phyloP scores from a whole-genome alignment of 1,139 yeast genomes.

The Yamadazyma aaseri region DNA sequence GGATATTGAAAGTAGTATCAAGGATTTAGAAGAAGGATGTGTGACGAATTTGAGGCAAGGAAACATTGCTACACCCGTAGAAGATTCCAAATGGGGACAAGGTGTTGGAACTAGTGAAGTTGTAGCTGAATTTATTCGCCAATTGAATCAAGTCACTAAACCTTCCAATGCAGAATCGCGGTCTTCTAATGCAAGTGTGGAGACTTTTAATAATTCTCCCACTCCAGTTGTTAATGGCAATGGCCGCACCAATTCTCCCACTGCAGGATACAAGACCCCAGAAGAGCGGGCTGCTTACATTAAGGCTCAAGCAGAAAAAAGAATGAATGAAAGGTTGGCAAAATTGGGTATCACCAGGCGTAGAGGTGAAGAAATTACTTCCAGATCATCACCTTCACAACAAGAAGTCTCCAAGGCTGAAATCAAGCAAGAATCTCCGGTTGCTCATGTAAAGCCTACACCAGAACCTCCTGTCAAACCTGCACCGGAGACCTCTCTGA shows the following conservation, averaged over 20 bases:
- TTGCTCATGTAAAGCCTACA: conserved; percentile 2
- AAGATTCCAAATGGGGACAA: conserved; percentile 76
- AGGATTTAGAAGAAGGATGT: conserved; percentile 67
- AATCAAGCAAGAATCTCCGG: conserved; percentile 5
- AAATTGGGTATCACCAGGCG: conserved; percentile 70
- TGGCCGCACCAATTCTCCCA: conserved; percentile 1
- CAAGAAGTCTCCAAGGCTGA: conserved; percentile 4
- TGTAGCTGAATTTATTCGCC: conserved; percentile 63
- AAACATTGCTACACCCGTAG: conserved; percentile 48
- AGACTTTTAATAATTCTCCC: conserved; percentile 15
- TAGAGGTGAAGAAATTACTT: conserved; percentile 14
- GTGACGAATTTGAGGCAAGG: conserved; percentile 39
- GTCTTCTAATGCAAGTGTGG: conserved; percentile 10
- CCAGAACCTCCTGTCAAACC: conserved; percentile 4
- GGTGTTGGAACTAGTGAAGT: conserved; percentile 72
- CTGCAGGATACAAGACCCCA: conserved; percentile 31
- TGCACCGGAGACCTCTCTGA: conserved; percentile 3
- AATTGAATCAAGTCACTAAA: conserved; percentile 32
- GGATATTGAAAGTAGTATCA: conserved; percentile 75
- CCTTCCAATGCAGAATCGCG: conserved; percentile 6
- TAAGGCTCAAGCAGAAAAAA: conserved; percentile 86
- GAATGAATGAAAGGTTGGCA: conserved; percentile 88
- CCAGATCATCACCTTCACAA: not conserved
- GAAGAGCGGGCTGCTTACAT: conserved; percentile 81
- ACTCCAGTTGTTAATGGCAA: conserved; percentile 15